Base-by-base conservation (phyloP, 257 asterid species). In the Marsdenia floribunda region DNA sequence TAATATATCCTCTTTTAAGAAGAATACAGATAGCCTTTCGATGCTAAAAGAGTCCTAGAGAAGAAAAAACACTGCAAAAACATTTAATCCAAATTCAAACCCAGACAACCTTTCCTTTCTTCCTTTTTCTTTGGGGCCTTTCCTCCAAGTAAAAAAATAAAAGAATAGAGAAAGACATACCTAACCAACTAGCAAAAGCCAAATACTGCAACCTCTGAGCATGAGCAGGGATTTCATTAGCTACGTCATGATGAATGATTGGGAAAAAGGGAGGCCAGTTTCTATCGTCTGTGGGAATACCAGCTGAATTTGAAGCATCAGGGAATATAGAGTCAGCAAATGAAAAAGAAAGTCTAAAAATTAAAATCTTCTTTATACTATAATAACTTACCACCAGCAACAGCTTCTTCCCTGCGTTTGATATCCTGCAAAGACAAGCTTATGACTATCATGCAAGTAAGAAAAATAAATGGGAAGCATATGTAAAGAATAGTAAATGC, bases 131-230 rank as follows among this genome's bases (percentile, higher is more conserved):
- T 38, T 38, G 11, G 18, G 52, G 33, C 5, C n/a, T 66, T 11
- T 66, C 33, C 29, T 6, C 3, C 8, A 12, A 38, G 18, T 71
- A 33, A 69, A 78, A 78, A 73, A 69, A 21, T 70, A 40, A 57
- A 71, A 55, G 54, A 73, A 67, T 19, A 73, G 29, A 38, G n/a
- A 24, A 67, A 52, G 55, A 60, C 90, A 37, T 64, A 88, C 91
- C 93, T 80, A 86, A 82, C 93, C 91, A 86, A 76, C 88, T 86
- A n/a, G 91, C 89, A 77, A 88, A 88, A 50, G 93, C 93, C 84
- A 88, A 83, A 81, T 88, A 88, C 83, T 88, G 93, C 87, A 88
- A 78, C 86, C 82, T 83, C 85, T 85, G 93, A 79, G 90, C 88
- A 73, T 83, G 85, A 69, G 82, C 85, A 71, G 93, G 93, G 70